Conservation (phyloP, 2,329 filamentous ascomycete genomes). For the Colletotrichum sp. region DNA sequence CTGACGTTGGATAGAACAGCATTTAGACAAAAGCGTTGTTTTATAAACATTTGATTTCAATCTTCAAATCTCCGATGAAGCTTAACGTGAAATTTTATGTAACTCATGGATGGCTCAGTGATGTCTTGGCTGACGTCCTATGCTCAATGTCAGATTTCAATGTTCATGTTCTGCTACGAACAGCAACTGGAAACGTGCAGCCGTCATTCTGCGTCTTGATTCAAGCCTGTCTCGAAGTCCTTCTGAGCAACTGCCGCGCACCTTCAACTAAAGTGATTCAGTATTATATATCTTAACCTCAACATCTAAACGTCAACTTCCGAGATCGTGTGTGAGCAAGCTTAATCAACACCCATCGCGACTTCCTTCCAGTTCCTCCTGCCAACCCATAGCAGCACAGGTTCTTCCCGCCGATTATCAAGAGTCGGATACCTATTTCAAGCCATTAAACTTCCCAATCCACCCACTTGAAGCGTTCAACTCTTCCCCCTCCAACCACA, state of each 20-base stretch:
- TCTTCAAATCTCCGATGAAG: not conserved
- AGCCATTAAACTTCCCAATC: not conserved
- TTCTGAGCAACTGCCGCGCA: not conserved
- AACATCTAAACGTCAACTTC: not conserved
- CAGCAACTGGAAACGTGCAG: not conserved
- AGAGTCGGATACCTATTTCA: not conserved
- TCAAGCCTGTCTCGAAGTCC: not conserved
- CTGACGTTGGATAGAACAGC: not conserved
- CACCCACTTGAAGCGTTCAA: not conserved
- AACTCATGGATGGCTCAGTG: not conserved
- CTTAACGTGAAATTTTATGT: too few relatives aligned
- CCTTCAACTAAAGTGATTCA: not conserved
- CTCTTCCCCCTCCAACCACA: not conserved
- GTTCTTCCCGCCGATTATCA: not conserved
- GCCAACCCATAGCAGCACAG: not conserved
- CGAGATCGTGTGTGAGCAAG: not conserved
- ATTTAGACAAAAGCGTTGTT: not conserved
- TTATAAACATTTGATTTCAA: not conserved
- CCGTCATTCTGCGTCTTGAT: not conserved
- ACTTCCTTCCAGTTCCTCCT: not conserved
- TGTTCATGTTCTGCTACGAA: not conserved
- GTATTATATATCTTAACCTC: rapidly evolving
- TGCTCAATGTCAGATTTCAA: not conserved
- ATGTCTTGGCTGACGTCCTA: not conserved
- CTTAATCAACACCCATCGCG: not conserved